Conservation (phyloP, 1,284 basidiomycete species). For the Cystobasidiaceae sp. region DNA sequence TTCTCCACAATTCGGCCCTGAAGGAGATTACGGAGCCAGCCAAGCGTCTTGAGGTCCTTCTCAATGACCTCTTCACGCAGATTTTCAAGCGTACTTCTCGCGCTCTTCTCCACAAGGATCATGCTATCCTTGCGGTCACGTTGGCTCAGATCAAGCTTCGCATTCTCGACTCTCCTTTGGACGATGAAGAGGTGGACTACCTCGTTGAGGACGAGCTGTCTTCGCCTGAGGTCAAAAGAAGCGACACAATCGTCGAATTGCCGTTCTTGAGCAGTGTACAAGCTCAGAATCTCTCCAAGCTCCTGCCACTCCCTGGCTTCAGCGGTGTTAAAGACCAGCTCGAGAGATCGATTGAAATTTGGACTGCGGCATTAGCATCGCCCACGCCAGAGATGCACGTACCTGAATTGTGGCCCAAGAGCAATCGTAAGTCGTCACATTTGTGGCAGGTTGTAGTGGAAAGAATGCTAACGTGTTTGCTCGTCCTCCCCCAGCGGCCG, state of each 20-base stretch:
- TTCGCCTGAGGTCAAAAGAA: not conserved
- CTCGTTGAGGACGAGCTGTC: slow-evolving; percentile 63
- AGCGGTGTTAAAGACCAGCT: slow-evolving; percentile 69
- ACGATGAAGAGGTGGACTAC: slow-evolving; percentile 81
- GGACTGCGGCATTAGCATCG: slow-evolving; percentile 69
- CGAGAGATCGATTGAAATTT: slow-evolving; percentile 60
- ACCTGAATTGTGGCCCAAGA: slow-evolving; percentile 46
- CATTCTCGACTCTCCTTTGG: slow-evolving; percentile 60
- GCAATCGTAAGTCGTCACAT: slow-evolving; percentile 25
- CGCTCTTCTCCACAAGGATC: slow-evolving; percentile 83
- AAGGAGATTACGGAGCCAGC: slow-evolving; percentile 68
- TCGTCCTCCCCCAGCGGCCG: not conserved
- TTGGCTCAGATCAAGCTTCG: slow-evolving; percentile 80
- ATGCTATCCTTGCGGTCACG: slow-evolving; percentile 82
- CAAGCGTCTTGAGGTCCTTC: slow-evolving; percentile 72
- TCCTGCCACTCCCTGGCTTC: slow-evolving; percentile 56
- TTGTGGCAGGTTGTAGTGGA: not conserved
- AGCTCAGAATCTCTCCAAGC: slow-evolving; percentile 52
- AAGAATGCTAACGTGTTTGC: not conserved
- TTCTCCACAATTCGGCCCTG: slow-evolving; percentile 86
- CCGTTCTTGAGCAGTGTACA: slow-evolving; percentile 51
- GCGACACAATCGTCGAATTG: not conserved
- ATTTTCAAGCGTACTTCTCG: slow-evolving; percentile 86
- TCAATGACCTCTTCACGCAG: slow-evolving; percentile 84
- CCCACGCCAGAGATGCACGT: slow-evolving; percentile 65